Conservation (phyloP, 2,329 filamentous ascomycete species). For the Triangularia setosa region DNA sequence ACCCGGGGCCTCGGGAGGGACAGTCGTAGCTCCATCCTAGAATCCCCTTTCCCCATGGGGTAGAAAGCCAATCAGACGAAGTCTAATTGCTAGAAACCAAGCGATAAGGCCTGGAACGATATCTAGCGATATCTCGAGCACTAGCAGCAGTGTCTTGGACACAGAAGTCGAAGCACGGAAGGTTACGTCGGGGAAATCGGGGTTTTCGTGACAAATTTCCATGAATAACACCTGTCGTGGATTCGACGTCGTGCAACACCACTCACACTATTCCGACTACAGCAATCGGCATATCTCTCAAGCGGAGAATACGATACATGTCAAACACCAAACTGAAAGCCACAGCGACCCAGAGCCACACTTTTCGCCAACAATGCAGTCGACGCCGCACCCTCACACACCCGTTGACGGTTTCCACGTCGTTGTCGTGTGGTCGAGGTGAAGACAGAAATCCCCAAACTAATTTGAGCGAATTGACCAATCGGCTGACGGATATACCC, state of each 20-base stretch:
- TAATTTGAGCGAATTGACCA: constrained; percentile 1
- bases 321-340: neutral
- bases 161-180: neutral
- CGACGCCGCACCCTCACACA: neutral
- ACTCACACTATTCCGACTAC: neutral
- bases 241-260: neutral
- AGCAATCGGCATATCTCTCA: neutral
- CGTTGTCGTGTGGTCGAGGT: neutral
- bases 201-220: neutral
- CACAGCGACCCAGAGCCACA: neutral
- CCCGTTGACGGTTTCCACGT: neutral
- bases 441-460: neutral
- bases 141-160: neutral
- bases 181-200: neutral
- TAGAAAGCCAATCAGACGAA: neutral
- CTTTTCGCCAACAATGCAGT: neutral
- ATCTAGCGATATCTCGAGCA: neutral
- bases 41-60: neutral
- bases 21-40: neutral
- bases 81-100: neutral
- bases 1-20: neutral
- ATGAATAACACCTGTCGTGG: neutral
- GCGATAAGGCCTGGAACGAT: neutral
- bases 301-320: neutral
- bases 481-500: neutral